A percentile compares a stretch with the other conserved stretches of the same genome.
Conservation (phyloP, 108 stramenopile genomes). For the Fistulifera pelliculosa region DNA sequence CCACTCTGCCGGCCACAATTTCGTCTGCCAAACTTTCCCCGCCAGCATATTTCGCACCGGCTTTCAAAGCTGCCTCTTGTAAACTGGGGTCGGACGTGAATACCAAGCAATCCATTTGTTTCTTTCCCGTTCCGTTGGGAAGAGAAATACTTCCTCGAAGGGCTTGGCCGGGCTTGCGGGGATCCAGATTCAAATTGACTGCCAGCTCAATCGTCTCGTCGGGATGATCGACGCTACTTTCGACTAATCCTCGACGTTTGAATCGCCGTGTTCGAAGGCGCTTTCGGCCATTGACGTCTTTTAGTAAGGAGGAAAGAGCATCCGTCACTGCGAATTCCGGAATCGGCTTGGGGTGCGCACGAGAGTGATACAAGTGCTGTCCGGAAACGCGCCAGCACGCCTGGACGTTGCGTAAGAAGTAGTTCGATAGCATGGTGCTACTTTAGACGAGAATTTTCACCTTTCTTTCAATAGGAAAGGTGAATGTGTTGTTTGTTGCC, state of each 20-base stretch:
- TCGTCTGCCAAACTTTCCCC: conserved; percentile 72
- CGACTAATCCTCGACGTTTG: conserved; percentile 1
- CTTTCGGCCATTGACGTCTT: conserved; percentile 47
- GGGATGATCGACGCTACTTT: neutral
- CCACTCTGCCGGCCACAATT: conserved; percentile 56
- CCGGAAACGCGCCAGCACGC: too few relatives aligned
- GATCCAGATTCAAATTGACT: conserved; percentile 86
- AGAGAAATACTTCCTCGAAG: conserved; percentile 77
- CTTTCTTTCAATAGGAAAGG: too few relatives aligned
- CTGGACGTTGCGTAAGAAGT: too few relatives aligned
- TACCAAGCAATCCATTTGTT: conserved; percentile 77
- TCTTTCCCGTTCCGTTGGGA: conserved; percentile 86
- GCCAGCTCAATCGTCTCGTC: conserved; percentile 87
- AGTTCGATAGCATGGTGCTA: too few relatives aligned
- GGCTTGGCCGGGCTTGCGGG: conserved; percentile 88
- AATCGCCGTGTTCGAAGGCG: conserved; percentile 17
- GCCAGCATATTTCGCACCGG: conserved; percentile 80
- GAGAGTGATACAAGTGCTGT: conserved; percentile 26
- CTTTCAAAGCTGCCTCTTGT: conserved; percentile 49
- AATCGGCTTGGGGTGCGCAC: conserved; percentile 50
- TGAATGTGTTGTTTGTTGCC: too few relatives aligned
- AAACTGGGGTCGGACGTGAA: conserved; percentile 68
- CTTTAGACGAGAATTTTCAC: too few relatives aligned
- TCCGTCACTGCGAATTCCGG: conserved; percentile 32
- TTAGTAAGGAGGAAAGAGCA: conserved; percentile 45